Evolutionary conservation across 495 filamentous ascomycete species (phyloP), one percentile per base, ranked within the genome.

Genomic region (Aspergillus kassunensis): DNA sequence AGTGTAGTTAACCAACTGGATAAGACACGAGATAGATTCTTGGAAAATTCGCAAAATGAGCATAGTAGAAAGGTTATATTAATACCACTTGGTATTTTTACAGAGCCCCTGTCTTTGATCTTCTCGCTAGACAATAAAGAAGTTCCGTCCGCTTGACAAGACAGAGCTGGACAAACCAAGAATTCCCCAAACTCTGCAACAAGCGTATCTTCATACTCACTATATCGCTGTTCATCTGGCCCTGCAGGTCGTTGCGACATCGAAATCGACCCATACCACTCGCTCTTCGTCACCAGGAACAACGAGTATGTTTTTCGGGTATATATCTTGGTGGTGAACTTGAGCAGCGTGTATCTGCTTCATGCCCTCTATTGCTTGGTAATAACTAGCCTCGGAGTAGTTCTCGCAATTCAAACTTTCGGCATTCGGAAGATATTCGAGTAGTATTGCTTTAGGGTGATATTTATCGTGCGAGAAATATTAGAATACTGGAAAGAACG

Each of bases 61-160:
- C n/a, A n/a, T n/a, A n/a, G n/a, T n/a, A n/a, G n/a, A n/a, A n/a
- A n/a, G n/a, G n/a, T n/a, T n/a, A n/a, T n/a, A 21, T 20, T 41
- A 41, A 41, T 41, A 41, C 18, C 16, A 41, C 19, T 41, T 41
- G 19, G 19, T 41, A 23, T 30, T 68, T 65, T 5, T 68, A 58
- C 10, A 51, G 40, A 49, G 19, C 12, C 19, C 37, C 19, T 41
- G 18, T 6, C 19, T 41, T 24, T 41, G 37, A 13, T 41, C 18
- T 6, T 21, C 37, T 23, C 37, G 18, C 37, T 41, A 23, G 37
- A 41, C 9, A 23, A 23, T 41, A 20, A 23, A 41, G 6, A 15
- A 20, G 19, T 21, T 41, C 24, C 19, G 8, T 12, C 37, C 21
- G 37, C 18, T 2, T 41, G 12, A 12, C 11, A 23, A 23, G 18